phyloP scores from a whole-genome alignment of 2,329 filamentous ascomycete species.

The Penicillium sp. region DNA sequence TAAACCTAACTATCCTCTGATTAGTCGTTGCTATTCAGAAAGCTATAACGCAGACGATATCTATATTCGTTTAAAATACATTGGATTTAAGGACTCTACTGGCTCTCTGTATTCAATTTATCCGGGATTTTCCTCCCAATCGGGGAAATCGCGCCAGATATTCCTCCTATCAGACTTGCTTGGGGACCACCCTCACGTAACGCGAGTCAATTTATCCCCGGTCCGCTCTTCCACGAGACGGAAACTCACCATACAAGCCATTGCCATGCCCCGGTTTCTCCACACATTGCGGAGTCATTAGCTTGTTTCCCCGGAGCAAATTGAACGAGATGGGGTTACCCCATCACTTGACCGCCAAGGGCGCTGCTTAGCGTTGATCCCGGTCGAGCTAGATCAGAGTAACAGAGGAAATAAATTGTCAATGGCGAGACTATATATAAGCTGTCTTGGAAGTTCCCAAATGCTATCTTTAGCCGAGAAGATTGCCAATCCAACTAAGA shows the following conservation, averaged over 20 bases:
- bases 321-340: conserved; percentile 2
- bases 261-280: conserved; percentile 5
- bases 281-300: conserved; percentile 11
- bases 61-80: neutral
- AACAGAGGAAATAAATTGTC: neutral
- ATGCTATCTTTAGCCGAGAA: neutral
- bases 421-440: neutral
- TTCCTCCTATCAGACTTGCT: conserved; percentile 23
- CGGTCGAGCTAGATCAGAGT: neutral
- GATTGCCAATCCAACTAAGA: neutral
- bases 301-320: conserved; percentile 21
- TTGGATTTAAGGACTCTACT: neutral
- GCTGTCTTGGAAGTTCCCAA: neutral
- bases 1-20: neutral
- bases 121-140: conserved; percentile 27
- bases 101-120: conserved; percentile 4
- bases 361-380: conserved; percentile 8
- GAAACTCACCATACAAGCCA: neutral
- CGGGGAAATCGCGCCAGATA: conserved; percentile 15
- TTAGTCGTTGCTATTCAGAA: neutral
- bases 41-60: too few species aligned
- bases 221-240: conserved; percentile 1
- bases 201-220: conserved; percentile 10
- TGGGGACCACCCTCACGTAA: neutral
- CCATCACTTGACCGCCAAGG: conserved; percentile 1